Base-by-base conservation (phyloP, 345 rosid species). In the Raphanus sativus region DNA sequence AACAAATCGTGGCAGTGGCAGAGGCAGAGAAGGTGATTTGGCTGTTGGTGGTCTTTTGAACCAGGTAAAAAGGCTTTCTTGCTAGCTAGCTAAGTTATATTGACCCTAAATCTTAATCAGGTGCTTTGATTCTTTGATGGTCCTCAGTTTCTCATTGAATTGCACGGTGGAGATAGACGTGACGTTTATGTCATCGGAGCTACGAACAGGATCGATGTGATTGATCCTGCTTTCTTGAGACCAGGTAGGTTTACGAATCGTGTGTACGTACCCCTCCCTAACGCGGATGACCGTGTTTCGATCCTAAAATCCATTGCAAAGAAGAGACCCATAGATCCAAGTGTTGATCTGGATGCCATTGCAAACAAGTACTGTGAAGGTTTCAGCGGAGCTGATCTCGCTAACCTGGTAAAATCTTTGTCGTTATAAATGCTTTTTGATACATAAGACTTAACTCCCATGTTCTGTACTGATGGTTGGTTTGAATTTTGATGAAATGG, bases 311-410 rank as follows among this genome's bases (percentile, higher is more conserved):
- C 21, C 21, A 21, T 21, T 21, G 21, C 21, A 21, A 21, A 21
- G 21, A 21, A 21, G 21, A 21, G 21, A 21, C 21, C 21, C 21
- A 21, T 21, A 21, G 21, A 21, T 21, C 21, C 21, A 21, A 21
- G 21, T 21, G 21, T 21, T 21, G 21, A 21, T 21, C 21, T 21
- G 21, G 21, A 21, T 21, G 21, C 21, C 21, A 21, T 94, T 48
- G 98, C 89, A 54, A 80, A 36, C 73, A 86, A 79, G 86, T 83
- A 86, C 66, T 94, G 95, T 75, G 85, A 89, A 74, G 85, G 81
- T 81, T 80, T 94, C 56, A 92, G 98, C 15, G 98, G 98, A 50
- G 98, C 97, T 62, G 99, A 94, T 86, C 97, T 94, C 60, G 84
- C 86, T 69, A 84, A 85, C 81, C 76, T 94, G 97, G 98, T 94